Evolutionary conservation across 306 rosid species (phyloP).

Genomic region (Quercus ilex): DNA sequence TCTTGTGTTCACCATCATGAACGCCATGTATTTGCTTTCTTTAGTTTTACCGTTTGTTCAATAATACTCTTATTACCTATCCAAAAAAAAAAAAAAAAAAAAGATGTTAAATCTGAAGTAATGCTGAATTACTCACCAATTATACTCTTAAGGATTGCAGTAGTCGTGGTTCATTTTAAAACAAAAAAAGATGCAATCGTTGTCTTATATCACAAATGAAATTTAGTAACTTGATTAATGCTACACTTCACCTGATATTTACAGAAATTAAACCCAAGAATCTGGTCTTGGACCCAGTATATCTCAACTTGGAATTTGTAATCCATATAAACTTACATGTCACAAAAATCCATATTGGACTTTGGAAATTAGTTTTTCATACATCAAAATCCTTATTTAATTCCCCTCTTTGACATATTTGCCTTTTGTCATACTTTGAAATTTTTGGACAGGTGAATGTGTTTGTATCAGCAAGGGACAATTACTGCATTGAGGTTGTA

Average conservation of each 20-base stretch:
- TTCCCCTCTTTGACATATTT: conserved; percentile 6
- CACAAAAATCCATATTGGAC: neutral
- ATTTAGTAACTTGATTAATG: neutral
- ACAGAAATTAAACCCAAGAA: neutral
- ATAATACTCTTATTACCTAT: too few species aligned
- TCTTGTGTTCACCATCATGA: too few species aligned
- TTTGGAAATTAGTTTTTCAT: conserved; percentile 12
- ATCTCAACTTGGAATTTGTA: neutral
- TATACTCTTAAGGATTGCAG: neutral
- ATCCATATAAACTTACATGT: neutral
- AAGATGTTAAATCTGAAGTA: neutral
- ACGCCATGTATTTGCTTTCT: too few species aligned
- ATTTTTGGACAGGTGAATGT: conserved; percentile 58
- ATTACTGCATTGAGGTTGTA: conserved; percentile 75
- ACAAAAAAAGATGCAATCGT: too few species aligned
- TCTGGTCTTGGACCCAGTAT: neutral
- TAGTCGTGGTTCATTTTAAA: neutral
- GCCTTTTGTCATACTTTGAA: conserved; percentile 18
- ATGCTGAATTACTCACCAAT: neutral
- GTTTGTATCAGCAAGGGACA: conserved; percentile 64
- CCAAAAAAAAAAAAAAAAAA: too few species aligned
- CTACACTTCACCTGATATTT: neutral
- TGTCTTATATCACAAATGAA: neutral
- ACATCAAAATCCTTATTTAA: neutral
- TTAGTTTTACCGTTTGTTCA: too few species aligned